These are phyloP conservation scores for Colletotrichum liaoningense DNA, from an alignment of 2,329 filamentous ascomycete species.

Conservation along the genomic window DNA sequence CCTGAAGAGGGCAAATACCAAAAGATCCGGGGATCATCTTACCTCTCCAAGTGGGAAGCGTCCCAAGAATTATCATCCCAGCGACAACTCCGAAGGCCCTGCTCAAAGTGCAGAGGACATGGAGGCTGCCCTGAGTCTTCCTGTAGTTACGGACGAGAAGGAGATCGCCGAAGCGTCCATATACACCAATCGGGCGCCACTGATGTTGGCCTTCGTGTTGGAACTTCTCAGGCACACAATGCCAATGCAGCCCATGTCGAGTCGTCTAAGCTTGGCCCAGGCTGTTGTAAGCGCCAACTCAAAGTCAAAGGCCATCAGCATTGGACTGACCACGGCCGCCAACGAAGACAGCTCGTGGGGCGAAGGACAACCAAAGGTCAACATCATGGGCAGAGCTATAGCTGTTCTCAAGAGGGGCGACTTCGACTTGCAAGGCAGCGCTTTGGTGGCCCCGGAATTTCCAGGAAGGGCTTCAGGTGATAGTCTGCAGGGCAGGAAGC, in stretches of 20 bases:
- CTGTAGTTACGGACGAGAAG: conserved; percentile 67
- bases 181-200: conserved; percentile 82
- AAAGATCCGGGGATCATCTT: background rate
- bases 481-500: conserved; percentile 21
- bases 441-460: background rate
- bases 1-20: conserved; percentile 48
- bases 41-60: conserved; percentile 41
- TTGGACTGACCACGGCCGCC: conserved; percentile 74
- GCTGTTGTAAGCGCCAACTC: conserved; percentile 87
- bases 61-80: background rate
- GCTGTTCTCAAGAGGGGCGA: conserved; percentile 82
- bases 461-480: conserved; percentile 36
- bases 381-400: conserved; percentile 78
- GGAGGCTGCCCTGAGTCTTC: conserved; percentile 72
- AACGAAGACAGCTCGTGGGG: conserved; percentile 80
- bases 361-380: conserved; percentile 79
- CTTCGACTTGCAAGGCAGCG: conserved; percentile 69
- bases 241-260: conserved; percentile 88
- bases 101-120: conserved; percentile 59
- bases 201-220: conserved; percentile 84
- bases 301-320: conserved; percentile 77
- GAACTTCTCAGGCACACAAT: conserved; percentile 82
- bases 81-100: conserved; percentile 35
- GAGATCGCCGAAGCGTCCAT: conserved; percentile 68
- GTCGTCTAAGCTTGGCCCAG: conserved; percentile 83